Evolutionary conservation across 805 yeast genomes (phyloP), one percentile per base, ranked within the genome.

Genomic region (Kodamaea sagamina): DNA sequence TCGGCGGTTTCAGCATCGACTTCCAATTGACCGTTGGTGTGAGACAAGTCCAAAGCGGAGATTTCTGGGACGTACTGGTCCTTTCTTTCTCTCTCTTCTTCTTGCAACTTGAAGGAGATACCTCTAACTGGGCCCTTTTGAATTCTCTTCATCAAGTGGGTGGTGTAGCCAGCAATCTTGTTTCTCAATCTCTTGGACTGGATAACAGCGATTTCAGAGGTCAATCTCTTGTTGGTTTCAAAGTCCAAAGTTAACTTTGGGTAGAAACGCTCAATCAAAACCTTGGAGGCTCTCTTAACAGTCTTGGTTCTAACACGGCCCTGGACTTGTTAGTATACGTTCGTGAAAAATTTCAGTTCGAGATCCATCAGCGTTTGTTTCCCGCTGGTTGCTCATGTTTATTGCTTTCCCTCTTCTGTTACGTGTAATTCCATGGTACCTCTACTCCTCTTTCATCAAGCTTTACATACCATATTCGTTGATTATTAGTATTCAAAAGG

Each of bases 121-220:
- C 99, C 99, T 85, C 98, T 90, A 67, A 93, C 99, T 82, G 99
- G 99, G 74, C 99, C 99, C 84, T 92, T 93, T 81, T 95, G 98
- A 72, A 93, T 93, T 83, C 99, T 90, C 84, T 89, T 93, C 99
- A 93, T 95, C 77, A 93, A 85, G 79, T 93, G 99, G 71, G 99
- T 93, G 78, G 99, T 93, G 96, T 92, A 93, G 76, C 99, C 99
- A 74, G 99, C 99, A 69, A 93, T 95, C 89, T 93, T 93, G 93
- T 93, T 93, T 84, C 99, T 93, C 77, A 93, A 86, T 81, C 99
- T 89, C 86, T 93, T 93, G 69, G 99, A 89, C 77, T 92, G 97
- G 72, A 93, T 95, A 75, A 87, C 90, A 62, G 99, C 99, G 67
- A 93, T 90, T 78, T 95, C 97, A 68, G 89, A 86, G 67, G 97